Conservation (phyloP, 2,329 filamentous ascomycete genomes). For the Metarhizium anisopliae region DNA sequence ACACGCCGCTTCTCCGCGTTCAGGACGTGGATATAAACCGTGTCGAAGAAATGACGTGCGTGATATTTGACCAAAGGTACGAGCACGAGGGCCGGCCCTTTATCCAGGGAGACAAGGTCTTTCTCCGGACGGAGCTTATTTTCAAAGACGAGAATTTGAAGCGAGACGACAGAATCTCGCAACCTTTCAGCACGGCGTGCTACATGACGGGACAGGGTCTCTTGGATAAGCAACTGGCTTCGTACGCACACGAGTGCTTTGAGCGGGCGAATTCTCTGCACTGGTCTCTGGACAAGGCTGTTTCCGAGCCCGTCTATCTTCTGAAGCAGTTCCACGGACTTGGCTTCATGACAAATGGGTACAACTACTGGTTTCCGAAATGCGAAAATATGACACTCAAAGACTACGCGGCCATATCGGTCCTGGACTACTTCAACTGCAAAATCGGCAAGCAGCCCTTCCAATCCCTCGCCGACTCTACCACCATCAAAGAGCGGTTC, state of each 20-base stretch:
- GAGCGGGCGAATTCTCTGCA: constrained; percentile 1
- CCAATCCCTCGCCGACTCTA: not conserved
- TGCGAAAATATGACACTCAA: not conserved
- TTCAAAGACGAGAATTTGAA: not conserved
- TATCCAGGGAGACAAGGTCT: not conserved
- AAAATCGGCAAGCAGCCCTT: not conserved
- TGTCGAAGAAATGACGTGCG: constrained; percentile 1
- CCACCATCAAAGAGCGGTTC: not conserved
- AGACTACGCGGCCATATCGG: not conserved
- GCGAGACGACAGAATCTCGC: not conserved
- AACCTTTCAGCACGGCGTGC: not conserved
- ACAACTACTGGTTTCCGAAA: constrained; percentile 1
- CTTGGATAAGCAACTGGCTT: not conserved
- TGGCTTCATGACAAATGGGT: not conserved
- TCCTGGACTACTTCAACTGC: constrained; percentile 1
- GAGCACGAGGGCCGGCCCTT: constrained; percentile 1
- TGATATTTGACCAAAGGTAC: constrained; percentile 1
- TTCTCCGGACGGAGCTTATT: constrained; percentile 1
- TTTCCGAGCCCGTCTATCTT: not conserved
- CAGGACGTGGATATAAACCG: not conserved
- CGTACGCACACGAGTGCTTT: not conserved
- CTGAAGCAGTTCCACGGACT: not conserved
- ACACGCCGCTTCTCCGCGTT: not conserved
- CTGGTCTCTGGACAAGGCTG: not conserved
- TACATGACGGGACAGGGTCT: constrained; percentile 2